These are phyloP conservation scores for Cynanchum wilfordii DNA, from an alignment of 257 asterid species.

Conservation along the genomic window DNA sequence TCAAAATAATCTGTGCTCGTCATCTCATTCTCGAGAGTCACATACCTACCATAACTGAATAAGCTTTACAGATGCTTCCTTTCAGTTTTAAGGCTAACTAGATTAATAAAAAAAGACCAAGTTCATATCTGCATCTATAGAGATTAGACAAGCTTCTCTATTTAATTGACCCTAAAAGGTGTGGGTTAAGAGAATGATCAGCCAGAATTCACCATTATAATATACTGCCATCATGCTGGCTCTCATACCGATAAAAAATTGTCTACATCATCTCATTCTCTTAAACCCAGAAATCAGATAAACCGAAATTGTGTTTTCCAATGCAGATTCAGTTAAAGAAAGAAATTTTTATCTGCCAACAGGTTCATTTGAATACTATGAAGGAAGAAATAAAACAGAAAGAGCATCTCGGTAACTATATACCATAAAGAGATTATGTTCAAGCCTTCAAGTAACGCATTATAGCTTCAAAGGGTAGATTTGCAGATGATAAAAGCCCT, in stretches of 20 bases:
- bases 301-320: background rate
- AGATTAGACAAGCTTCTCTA: background rate
- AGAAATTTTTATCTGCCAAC: background rate
- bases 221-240: constrained; percentile 11
- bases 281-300: background rate
- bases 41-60: background rate
- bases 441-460: background rate
- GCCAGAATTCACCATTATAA: constrained; percentile 16
- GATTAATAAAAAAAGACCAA: background rate
- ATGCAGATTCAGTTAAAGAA: background rate
- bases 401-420: no score
- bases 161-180: background rate
- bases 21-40: constrained; percentile 9
- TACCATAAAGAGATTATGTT: background rate
- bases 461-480: background rate
- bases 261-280: constrained; percentile 18
- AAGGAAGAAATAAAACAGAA: background rate
- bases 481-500: background rate
- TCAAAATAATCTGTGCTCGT: constrained; percentile 6
- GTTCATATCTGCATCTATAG: background rate
- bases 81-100: background rate
- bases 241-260: constrained; percentile 13
- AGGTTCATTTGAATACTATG: background rate
- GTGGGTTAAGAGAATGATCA: constrained; percentile 6
- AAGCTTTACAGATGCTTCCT: background rate